Conservation (phyloP, 2,329 filamentous ascomycete species). For the Diaporthe sp. region DNA sequence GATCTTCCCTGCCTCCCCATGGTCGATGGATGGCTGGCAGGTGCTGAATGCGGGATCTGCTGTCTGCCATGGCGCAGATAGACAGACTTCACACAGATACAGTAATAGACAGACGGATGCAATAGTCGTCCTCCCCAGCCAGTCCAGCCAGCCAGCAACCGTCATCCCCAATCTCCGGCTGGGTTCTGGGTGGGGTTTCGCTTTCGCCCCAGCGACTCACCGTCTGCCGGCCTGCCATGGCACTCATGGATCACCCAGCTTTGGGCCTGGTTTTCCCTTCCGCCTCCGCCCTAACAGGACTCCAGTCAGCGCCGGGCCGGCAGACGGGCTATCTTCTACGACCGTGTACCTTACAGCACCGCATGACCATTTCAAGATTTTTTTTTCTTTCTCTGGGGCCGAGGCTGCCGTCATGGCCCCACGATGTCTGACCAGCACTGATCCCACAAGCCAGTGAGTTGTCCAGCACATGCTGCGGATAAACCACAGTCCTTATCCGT, state of each 20-base stretch:
- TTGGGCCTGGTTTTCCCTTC: background rate
- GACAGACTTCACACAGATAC: background rate
- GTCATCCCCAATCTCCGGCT: slow-evolving; percentile 27
- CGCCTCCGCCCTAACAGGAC: background rate
- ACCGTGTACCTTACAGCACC: background rate
- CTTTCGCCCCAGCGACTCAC: slow-evolving; percentile 7
- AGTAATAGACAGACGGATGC: background rate
- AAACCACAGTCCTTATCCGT: background rate
- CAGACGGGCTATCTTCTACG: background rate
- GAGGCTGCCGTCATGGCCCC: slow-evolving; percentile 26
- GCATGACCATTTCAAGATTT: slow-evolving; percentile 17
- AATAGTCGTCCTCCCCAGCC: background rate
- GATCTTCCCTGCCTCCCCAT: background rate
- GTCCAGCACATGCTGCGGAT: background rate
- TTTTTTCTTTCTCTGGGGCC: background rate
- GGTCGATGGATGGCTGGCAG: slow-evolving; percentile 6
- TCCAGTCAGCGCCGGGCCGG: background rate
- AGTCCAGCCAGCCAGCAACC: slow-evolving; percentile 8
- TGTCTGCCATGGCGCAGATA: background rate
- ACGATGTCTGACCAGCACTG: slow-evolving; percentile 7
- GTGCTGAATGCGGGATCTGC: background rate
- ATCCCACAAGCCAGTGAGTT: background rate
- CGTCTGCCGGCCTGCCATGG: slow-evolving; percentile 1
- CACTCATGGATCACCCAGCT: slow-evolving; percentile 11
- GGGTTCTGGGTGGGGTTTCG: slow-evolving; percentile 5